A percentile compares a stretch with the other conserved stretches of the same genome.
phyloP scores from a whole-genome alignment of 1,284 basidiomycete species.

The Sporisorium sorghi region DNA sequence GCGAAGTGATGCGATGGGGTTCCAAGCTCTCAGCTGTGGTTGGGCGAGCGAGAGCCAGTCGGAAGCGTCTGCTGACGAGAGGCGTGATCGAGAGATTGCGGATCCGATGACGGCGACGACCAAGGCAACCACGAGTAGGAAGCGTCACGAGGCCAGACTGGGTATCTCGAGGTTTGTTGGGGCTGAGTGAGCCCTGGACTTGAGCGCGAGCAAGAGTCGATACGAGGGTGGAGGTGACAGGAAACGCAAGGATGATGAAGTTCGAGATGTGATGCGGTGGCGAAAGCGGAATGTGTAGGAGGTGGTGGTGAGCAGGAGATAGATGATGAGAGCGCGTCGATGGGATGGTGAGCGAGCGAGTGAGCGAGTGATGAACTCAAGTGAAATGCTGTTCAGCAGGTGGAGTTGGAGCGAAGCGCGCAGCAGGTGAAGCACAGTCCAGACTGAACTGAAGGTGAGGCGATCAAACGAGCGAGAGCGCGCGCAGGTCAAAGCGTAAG shows the following conservation, averaged over 20 bases:
- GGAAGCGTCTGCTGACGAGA: too few species aligned
- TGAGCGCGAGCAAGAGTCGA: slow-evolving; percentile 1
- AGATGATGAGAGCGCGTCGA: slow-evolving; percentile 6
- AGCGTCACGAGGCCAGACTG: neutral
- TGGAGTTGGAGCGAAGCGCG: slow-evolving; percentile 16
- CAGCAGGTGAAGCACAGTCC: neutral
- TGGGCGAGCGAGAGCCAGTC: neutral
- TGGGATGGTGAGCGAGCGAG: too few species aligned
- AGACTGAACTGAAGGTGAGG: too few species aligned
- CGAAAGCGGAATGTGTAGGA: neutral
- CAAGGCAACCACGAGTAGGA: neutral
- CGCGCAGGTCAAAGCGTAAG: slow-evolving; percentile 4
- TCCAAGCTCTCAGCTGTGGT: slow-evolving; percentile 1
- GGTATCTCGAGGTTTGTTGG: neutral
- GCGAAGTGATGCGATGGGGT: neutral
- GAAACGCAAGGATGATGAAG: neutral
- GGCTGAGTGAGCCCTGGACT: slow-evolving; percentile 4
- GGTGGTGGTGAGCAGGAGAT: too few species aligned
- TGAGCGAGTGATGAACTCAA: neutral
- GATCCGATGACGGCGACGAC: neutral
- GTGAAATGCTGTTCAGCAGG: slow-evolving; percentile 3
- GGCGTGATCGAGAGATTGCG: too few species aligned
- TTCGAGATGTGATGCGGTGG: slow-evolving; percentile 1
- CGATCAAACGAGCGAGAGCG: slow-evolving; percentile 1
- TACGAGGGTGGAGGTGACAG: slow-evolving; percentile 13